These are phyloP conservation scores for Verbascum thapsus DNA, from an alignment of 257 asterid genomes.

Conservation along the genomic window DNA sequence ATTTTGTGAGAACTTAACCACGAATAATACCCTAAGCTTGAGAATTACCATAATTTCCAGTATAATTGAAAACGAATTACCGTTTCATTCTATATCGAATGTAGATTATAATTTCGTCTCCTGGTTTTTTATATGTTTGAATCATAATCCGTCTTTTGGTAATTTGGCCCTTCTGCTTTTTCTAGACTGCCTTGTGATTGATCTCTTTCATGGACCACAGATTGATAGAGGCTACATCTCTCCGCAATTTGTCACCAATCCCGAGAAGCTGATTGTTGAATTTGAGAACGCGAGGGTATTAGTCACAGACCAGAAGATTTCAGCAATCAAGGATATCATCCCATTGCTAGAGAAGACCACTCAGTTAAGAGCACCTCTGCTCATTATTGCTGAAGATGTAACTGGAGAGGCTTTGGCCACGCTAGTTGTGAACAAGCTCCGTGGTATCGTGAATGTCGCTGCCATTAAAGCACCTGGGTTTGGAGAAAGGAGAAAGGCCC, in stretches of 20 bases:
- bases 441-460: conserved; percentile 91
- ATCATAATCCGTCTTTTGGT: too few relatives aligned
- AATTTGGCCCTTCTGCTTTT: too few relatives aligned
- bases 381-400: conserved; percentile 86
- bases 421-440: conserved; percentile 91
- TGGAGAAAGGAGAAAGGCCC: conserved; percentile 94
- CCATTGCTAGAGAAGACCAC: conserved; percentile 89
- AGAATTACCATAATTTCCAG: too few relatives aligned
- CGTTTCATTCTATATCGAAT: too few relatives aligned
- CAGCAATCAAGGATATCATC: conserved; percentile 86
- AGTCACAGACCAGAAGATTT: conserved; percentile 87
- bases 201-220: conserved; percentile 38
- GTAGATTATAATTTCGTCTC: too few relatives aligned
- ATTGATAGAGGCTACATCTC: conserved; percentile 94
- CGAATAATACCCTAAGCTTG: too few relatives aligned
- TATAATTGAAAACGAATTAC: too few relatives aligned
- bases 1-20: too few relatives aligned
- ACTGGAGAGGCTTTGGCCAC: conserved; percentile 99
- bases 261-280: conserved; percentile 81
- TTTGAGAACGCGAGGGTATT: conserved; percentile 82
- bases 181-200: not conserved
- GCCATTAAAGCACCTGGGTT: conserved; percentile 99
- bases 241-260: conserved; percentile 92
- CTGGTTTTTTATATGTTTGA: too few relatives aligned
- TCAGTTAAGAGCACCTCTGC: conserved; percentile 80